Evolutionary conservation across 768 basidiomycete species (phyloP), one percentile per base, ranked within the genome.

Genomic region (Tulasnella sp.): DNA sequence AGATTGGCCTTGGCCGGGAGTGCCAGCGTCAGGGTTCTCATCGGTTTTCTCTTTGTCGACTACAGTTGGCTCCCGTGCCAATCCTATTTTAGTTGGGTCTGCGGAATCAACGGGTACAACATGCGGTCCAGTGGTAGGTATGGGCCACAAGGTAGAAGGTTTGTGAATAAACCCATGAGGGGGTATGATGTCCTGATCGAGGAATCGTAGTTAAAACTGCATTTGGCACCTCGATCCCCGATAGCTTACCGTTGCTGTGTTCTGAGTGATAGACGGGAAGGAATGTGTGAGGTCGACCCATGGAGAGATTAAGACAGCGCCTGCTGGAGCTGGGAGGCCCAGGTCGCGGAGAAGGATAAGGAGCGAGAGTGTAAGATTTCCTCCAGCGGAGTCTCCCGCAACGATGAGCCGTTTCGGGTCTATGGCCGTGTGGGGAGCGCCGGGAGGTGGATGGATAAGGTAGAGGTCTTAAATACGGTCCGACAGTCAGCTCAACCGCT

Each of bases 231-330:
- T 20, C 26, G 9, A 72, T 20, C 37, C 37, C 29, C 0, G 37
- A 72, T 39, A n/a, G 20, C 87, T 80, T 81, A 93, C 95, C 75
- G 95, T 95, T 5, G 88, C 87, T 1, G 94, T 96, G 83, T 99
- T 98, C 55, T 87, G 85, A 81, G 94, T 89, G 67, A 96, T 88
- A 81, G 93, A 95, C 0, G 95, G 94, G 83, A 99, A 98, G 0
- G 94, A 96, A 83, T 99, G 98, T 0, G 94, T 96, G n/a, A 99
- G 85, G 84, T 95, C 93, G 15, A 91, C 92, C 93, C 97, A 98
- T 0, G 98, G 98, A 39, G 94, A 96, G 80, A 98, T 92, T 55
- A 98, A 85, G 18, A 97, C 87, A 1, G 91, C 95, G 13, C 95
- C 98, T 3, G 95, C 94, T 5, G 96, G 98, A 70, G 89, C 79